These are phyloP conservation scores for Colletotrichum sublineola DNA, from an alignment of 2,329 filamentous ascomycete genomes.

Conservation along the genomic window DNA sequence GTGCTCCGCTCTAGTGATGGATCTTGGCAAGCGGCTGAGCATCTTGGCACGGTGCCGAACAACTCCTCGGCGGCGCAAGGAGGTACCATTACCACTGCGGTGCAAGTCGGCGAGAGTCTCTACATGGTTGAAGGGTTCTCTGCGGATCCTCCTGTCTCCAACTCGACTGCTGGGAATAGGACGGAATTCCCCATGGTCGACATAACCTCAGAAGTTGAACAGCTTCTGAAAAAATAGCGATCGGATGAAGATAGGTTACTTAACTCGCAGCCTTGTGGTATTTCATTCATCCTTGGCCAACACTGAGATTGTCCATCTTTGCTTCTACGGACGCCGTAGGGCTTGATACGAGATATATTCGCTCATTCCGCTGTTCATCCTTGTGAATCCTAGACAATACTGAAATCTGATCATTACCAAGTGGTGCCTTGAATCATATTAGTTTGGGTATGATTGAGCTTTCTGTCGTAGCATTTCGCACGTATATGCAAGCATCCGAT, in stretches of 20 bases:
- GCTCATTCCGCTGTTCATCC: too few species aligned
- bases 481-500: too few species aligned
- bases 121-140: conserved; percentile 41
- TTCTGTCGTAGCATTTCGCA: too few species aligned
- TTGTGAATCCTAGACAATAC: too few species aligned
- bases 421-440: too few species aligned
- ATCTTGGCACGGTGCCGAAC: conserved; percentile 51
- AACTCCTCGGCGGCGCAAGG: conserved; percentile 32
- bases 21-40: conserved; percentile 53
- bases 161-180: conserved; percentile 34
- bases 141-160: conserved; percentile 16
- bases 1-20: conserved; percentile 54
- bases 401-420: too few species aligned
- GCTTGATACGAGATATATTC: too few species aligned
- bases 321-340: too few species aligned
- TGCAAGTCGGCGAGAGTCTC: conserved; percentile 38
- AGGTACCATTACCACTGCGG: conserved; percentile 23
- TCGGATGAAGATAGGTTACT: background rate
- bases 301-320: background rate
- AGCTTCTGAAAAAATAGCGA: conserved; percentile 5
- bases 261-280: background rate
- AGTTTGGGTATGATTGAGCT: too few species aligned
- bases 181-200: conserved; percentile 36
- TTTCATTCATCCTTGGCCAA: background rate
- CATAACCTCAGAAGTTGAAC: conserved; percentile 30